Conservation (phyloP, 805 yeast genomes). For the Zygotorulaspora florentina region DNA sequence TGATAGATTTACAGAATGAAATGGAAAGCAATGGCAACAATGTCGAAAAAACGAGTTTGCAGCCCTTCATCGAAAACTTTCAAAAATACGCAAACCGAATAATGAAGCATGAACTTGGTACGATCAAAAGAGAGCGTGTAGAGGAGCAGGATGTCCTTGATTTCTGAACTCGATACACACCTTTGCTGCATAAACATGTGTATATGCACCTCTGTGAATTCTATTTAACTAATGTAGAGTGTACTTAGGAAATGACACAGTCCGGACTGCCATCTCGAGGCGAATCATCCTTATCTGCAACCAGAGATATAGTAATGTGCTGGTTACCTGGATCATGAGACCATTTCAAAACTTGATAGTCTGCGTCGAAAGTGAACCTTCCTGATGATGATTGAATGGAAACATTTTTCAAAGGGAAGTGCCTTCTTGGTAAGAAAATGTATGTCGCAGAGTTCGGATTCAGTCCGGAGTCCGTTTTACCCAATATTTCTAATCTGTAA, state of each 20-base stretch:
- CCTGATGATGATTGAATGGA: conserved; percentile 56
- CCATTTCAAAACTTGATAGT: conserved; percentile 65
- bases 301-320: conserved; percentile 25
- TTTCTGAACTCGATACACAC: conserved; percentile 1
- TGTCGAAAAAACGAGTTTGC: conserved; percentile 59
- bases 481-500: conserved; percentile 47
- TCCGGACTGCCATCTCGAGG: conserved; percentile 9
- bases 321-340: conserved; percentile 49
- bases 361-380: conserved; percentile 46
- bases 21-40: conserved; percentile 47
- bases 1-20: conserved; percentile 60
- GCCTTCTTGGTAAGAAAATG: conserved; percentile 68
- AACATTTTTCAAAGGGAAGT: conserved; percentile 50
- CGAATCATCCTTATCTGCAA: background rate
- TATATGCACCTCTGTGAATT: background rate
- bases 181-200: background rate
- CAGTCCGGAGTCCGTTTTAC: conserved; percentile 22
- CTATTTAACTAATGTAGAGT: background rate
- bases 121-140: conserved; percentile 42
- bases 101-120: conserved; percentile 47
- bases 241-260: conserved; percentile 10
- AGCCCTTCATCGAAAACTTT: conserved; percentile 66
- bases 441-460: conserved; percentile 37
- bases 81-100: conserved; percentile 55
- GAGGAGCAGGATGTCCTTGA: conserved; percentile 14